Percentiles rank a stretch among this genome's conserved stretches.
These are phyloP conservation scores for Chaetomium sp. DNA, from an alignment of 2,329 filamentous ascomycete species.

Conservation along the genomic window DNA sequence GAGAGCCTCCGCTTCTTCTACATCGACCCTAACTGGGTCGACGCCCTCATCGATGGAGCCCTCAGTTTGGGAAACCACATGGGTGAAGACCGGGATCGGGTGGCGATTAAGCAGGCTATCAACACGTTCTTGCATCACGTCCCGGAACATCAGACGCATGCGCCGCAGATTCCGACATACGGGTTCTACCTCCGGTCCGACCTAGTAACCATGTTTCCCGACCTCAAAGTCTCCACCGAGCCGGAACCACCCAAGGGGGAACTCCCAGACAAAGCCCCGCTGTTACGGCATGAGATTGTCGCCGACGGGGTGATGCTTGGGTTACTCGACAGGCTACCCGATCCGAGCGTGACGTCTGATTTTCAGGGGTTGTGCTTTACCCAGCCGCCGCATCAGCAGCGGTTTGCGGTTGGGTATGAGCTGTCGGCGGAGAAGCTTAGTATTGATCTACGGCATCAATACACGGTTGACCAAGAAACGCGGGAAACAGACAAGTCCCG, in stretches of 20 bases:
- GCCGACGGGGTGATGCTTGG: neutral
- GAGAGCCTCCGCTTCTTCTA: conserved; percentile 40
- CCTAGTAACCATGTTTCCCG: conserved; percentile 33
- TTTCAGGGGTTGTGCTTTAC: neutral
- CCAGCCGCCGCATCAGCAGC: neutral
- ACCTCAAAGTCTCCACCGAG: conserved; percentile 24
- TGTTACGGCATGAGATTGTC: neutral
- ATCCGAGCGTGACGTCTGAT: too few relatives aligned
- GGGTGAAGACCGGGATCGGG: conserved; percentile 25
- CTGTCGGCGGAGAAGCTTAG: neutral
- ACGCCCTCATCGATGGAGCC: conserved; percentile 39
- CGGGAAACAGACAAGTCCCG: neutral
- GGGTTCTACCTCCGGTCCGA: conserved; percentile 36
- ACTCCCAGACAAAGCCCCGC: neutral
- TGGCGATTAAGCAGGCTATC: conserved; percentile 28
- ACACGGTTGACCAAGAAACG: neutral
- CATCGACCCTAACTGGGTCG: conserved; percentile 39
- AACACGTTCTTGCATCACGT: conserved; percentile 28
- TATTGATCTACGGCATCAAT: neutral
- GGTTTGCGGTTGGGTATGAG: neutral
- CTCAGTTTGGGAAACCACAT: conserved; percentile 35
- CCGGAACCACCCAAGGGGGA: neutral
- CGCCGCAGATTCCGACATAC: conserved; percentile 31
- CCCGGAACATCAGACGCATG: conserved; percentile 11
- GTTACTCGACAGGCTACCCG: neutral